Evolutionary conservation across 2,329 filamentous ascomycete species (phyloP).

Genomic region (Fusarium brachygibbosum): DNA sequence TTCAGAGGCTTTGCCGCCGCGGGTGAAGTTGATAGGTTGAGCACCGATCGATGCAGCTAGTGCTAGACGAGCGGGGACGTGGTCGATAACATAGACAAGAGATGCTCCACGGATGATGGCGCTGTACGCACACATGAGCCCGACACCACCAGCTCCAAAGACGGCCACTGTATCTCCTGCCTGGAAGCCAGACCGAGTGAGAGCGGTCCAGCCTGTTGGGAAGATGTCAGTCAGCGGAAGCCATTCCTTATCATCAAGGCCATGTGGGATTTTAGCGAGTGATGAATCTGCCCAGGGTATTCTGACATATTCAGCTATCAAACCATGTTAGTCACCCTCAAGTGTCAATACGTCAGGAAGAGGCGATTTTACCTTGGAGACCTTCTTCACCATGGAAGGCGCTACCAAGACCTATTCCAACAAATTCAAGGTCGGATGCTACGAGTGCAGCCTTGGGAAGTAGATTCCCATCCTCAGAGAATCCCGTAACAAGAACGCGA

Average conservation of each 20-base stretch:
- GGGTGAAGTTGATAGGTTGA: conserved; percentile 32
- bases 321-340: background rate
- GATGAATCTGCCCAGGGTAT: conserved; percentile 23
- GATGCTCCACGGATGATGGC: conserved; percentile 33
- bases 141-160: conserved; percentile 25
- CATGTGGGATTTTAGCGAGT: conserved; percentile 7
- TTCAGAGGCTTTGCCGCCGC: conserved; percentile 26
- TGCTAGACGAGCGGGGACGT: conserved; percentile 16
- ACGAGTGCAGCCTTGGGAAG: conserved; percentile 1
- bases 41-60: conserved; percentile 28
- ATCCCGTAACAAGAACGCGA: background rate
- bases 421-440: background rate
- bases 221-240: conserved; percentile 17
- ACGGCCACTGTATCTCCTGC: conserved; percentile 30
- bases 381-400: background rate
- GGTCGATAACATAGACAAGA: conserved; percentile 33
- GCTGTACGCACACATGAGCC: conserved; percentile 29
- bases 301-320: conserved; percentile 18
- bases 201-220: conserved; percentile 23
- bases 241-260: conserved; percentile 21
- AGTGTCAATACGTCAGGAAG: fast-evolving
- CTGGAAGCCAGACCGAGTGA: conserved; percentile 23
- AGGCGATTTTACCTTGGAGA: background rate
- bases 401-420: background rate
- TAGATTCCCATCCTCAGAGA: conserved; percentile 13